These are phyloP conservation scores for Microbotryomycetes sp. DNA, from an alignment of 1,284 basidiomycete species.

Conservation along the genomic window DNA sequence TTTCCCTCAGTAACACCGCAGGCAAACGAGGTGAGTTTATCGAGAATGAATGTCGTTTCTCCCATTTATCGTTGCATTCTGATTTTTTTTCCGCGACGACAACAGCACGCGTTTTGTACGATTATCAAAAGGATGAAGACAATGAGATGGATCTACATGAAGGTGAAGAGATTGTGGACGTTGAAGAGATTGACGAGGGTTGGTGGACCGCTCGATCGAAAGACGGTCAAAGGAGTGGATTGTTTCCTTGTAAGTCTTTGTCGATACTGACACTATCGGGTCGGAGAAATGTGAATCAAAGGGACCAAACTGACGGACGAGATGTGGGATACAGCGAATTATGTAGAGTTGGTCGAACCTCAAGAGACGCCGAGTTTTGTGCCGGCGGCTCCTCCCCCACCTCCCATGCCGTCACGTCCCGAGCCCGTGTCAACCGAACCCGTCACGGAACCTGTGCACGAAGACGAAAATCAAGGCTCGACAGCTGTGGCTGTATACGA, in stretches of 20 bases:
- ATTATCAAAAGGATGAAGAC: constrained; percentile 73
- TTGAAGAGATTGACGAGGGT: constrained; percentile 74
- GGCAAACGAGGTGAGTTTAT: neutral
- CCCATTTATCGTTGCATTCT: too few species aligned
- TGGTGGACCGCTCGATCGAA: constrained; percentile 70
- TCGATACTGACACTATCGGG: neutral
- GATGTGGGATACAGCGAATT: constrained; percentile 62
- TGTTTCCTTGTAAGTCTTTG: constrained; percentile 60
- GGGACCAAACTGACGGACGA: neutral
- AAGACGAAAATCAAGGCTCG: constrained; percentile 45
- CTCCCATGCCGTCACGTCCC: constrained; percentile 44
- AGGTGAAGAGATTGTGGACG: constrained; percentile 70
- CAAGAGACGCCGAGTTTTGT: constrained; percentile 27
- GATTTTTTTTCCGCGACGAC: too few species aligned
- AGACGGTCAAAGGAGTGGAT: constrained; percentile 54
- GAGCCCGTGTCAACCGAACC: constrained; percentile 35
- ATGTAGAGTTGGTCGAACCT: constrained; percentile 57
- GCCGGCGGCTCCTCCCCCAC: constrained; percentile 41
- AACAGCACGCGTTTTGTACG: constrained; percentile 56
- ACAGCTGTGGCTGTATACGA: constrained; percentile 68
- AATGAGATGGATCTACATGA: constrained; percentile 74
- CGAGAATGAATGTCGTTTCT: too few species aligned
- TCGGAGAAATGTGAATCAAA: constrained; percentile 6
- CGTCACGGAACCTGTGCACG: constrained; percentile 40
- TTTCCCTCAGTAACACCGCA: neutral